Percentiles rank a stretch among this genome's conserved stretches.
These are phyloP conservation scores for Neonectria hederae DNA, from an alignment of 2,329 filamentous ascomycete species.

Conservation along the genomic window DNA sequence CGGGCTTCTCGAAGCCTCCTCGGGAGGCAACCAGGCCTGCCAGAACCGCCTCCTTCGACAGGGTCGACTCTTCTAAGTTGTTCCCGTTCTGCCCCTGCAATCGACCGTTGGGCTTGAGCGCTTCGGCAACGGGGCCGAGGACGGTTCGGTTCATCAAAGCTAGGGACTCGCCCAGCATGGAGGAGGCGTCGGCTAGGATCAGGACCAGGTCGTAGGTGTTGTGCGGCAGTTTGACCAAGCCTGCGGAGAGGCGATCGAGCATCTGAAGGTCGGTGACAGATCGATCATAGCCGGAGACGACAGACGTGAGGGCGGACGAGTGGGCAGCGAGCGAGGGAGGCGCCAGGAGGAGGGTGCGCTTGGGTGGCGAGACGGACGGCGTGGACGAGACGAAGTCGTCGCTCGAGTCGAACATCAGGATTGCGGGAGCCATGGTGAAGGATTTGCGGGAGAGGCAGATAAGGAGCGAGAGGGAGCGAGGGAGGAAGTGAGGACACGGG, in stretches of 20 bases:
- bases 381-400: constrained; percentile 58
- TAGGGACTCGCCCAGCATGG: constrained; percentile 70
- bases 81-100: constrained; percentile 77
- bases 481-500: not conserved
- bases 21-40: constrained; percentile 76
- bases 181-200: constrained; percentile 81
- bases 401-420: constrained; percentile 64
- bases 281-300: constrained; percentile 79
- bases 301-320: constrained; percentile 76
- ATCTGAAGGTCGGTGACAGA: constrained; percentile 89
- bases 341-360: constrained; percentile 82
- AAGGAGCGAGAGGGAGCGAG: not conserved
- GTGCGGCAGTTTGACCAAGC: constrained; percentile 79
- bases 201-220: constrained; percentile 86
- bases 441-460: constrained; percentile 3
- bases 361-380: constrained; percentile 39
- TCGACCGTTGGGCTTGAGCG: constrained; percentile 75
- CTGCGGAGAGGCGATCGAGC: constrained; percentile 90
- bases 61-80: constrained; percentile 54
- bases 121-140: constrained; percentile 73
- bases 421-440: constrained; percentile 59
- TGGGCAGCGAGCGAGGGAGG: constrained; percentile 90
- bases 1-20: constrained; percentile 78
- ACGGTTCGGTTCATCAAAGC: constrained; percentile 73
- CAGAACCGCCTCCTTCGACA: constrained; percentile 78